phyloP scores from a whole-genome alignment of 1,284 basidiomycete genomes.

The Cutaneotrichosporon spelunceum region DNA sequence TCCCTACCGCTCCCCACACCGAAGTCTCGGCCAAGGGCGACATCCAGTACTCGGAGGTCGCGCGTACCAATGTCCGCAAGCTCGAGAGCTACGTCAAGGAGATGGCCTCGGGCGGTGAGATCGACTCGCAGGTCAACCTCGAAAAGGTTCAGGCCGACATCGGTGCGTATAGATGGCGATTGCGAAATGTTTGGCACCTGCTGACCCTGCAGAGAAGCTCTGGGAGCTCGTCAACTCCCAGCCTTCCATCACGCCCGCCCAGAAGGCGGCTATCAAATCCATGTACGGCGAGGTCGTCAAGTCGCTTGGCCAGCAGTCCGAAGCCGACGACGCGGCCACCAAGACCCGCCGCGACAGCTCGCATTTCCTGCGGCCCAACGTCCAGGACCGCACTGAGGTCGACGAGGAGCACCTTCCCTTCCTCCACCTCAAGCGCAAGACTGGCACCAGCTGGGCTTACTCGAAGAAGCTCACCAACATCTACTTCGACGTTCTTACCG shows the following conservation, averaged over 20 bases:
- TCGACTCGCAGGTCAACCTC: slow-evolving; percentile 77
- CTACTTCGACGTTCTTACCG: slow-evolving; percentile 87
- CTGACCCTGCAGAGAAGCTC: slow-evolving; percentile 62
- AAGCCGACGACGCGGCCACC: slow-evolving; percentile 26
- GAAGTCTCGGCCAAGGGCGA: slow-evolving; percentile 91
- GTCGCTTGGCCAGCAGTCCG: slow-evolving; percentile 65
- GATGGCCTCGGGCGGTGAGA: slow-evolving; percentile 92
- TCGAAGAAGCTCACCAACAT: slow-evolving; percentile 93
- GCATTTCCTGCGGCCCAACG: slow-evolving; percentile 87
- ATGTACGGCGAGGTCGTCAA: slow-evolving; percentile 92
- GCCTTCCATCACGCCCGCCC: slow-evolving; percentile 91
- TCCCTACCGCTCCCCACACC: slow-evolving; percentile 95
- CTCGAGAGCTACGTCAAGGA: slow-evolving; percentile 97
- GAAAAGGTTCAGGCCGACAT: slow-evolving; percentile 97
- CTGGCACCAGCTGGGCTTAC: slow-evolving; percentile 94
- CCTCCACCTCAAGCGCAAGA: slow-evolving; percentile 93
- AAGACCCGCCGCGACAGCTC: slow-evolving; percentile 69
- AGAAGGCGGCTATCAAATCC: slow-evolving; percentile 96
- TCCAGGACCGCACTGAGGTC: slow-evolving; percentile 65
- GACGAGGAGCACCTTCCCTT: slow-evolving; percentile 89
- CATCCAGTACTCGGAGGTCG: slow-evolving; percentile 90
- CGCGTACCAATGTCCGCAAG: slow-evolving; percentile 92
- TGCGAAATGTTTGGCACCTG: background rate
- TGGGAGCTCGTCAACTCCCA: slow-evolving; percentile 97
- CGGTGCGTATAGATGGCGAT: slow-evolving; percentile 33